Conservation (phyloP, 169 alveolate genomes). For the Cryptosporidium ubiquitum region DNA sequence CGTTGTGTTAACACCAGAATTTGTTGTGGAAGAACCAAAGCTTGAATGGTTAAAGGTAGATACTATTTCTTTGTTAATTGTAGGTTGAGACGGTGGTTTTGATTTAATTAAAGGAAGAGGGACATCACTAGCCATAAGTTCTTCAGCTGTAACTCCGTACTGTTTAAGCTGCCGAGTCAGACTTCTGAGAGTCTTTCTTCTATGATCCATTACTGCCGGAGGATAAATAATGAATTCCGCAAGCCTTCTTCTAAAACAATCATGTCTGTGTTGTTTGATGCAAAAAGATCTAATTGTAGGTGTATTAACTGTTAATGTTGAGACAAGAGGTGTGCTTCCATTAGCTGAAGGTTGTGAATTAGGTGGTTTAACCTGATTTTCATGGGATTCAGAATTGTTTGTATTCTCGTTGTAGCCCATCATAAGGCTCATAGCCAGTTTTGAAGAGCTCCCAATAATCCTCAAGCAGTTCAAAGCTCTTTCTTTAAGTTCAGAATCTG, state of each 20-base stretch:
- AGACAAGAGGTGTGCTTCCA: not conserved
- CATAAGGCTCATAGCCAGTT: constrained; percentile 13
- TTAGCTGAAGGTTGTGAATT: not conserved
- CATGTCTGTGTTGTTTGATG: constrained; percentile 53
- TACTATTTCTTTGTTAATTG: not conserved
- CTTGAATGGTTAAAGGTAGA: not conserved
- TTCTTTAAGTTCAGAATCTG: constrained; percentile 23
- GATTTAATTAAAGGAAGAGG: constrained; percentile 49
- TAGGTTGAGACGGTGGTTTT: constrained; percentile 9
- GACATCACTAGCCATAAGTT: constrained; percentile 36
- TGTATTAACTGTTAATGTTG: not conserved
- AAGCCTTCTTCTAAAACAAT: constrained; percentile 47
- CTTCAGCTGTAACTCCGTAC: constrained; percentile 65
- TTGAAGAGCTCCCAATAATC: constrained; percentile 22
- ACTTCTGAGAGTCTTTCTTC: constrained; percentile 32
- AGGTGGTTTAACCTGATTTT: not conserved
- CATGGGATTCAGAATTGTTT: not conserved
- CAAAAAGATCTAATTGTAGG: constrained; percentile 18
- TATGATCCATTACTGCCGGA: constrained; percentile 59
- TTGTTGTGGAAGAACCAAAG: not conserved
- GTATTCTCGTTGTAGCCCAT: not conserved
- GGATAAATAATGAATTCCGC: constrained; percentile 59
- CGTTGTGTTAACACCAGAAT: not conserved
- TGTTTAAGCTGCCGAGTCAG: constrained; percentile 43
- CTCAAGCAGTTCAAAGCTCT: constrained; percentile 42